Percentiles rank a stretch among this genome's conserved stretches.
Conservation (phyloP, 1,284 basidiomycete species). For the Irpex sp. region DNA sequence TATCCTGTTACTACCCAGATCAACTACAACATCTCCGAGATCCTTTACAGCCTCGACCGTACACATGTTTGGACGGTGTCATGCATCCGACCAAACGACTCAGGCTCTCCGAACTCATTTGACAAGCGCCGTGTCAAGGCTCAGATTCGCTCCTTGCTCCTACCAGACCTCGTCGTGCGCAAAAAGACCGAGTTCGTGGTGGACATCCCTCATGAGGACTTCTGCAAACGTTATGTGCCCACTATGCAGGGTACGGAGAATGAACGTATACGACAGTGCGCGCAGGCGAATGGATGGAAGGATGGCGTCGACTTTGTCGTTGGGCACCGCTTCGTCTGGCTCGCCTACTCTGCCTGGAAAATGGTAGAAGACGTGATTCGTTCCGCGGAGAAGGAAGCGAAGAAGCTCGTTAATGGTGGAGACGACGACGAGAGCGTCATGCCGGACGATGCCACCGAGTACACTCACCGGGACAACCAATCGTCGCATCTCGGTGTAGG, state of each 20-base stretch:
- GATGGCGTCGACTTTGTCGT: slow-evolving; percentile 69
- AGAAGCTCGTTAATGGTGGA: slow-evolving; percentile 35
- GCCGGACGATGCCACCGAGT: slow-evolving; percentile 59
- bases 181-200: slow-evolving; percentile 62
- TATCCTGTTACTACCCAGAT: slow-evolving; percentile 81
- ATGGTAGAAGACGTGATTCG: slow-evolving; percentile 76
- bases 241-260: slow-evolving; percentile 61
- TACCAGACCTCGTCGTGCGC: slow-evolving; percentile 71
- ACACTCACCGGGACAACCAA: slow-evolving; percentile 44
- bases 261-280: slow-evolving; percentile 67
- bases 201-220: slow-evolving; percentile 57
- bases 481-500: slow-evolving; percentile 24
- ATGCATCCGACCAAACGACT: slow-evolving; percentile 89
- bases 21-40: slow-evolving; percentile 74
- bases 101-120: slow-evolving; percentile 79
- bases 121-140: slow-evolving; percentile 81
- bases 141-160: slow-evolving; percentile 70
- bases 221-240: slow-evolving; percentile 75
- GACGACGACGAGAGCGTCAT: slow-evolving; percentile 50
- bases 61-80: slow-evolving; percentile 73
- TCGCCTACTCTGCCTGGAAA: slow-evolving; percentile 79
- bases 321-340: slow-evolving; percentile 66
- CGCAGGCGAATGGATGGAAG: slow-evolving; percentile 67
- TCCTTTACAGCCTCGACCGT: slow-evolving; percentile 61
- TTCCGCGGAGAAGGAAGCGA: slow-evolving; percentile 59